phyloP scores from a whole-genome alignment of 83 land plant species.

The Thuja plicata region DNA sequence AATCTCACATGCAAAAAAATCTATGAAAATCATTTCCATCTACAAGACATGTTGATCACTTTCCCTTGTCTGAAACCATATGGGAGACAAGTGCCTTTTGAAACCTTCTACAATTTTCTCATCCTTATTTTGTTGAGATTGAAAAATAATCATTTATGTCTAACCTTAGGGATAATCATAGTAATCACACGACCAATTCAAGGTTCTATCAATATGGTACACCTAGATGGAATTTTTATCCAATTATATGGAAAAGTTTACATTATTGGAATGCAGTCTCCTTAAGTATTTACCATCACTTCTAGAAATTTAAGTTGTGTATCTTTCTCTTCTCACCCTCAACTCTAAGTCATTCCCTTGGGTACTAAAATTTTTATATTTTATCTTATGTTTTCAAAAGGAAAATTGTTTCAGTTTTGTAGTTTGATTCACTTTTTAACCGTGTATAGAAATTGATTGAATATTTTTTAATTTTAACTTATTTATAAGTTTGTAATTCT shows the following conservation, averaged over 20 bases:
- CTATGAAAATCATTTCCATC: not conserved
- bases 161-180: not conserved
- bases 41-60: not conserved
- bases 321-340: slow-evolving; percentile 38
- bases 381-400: not conserved
- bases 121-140: not conserved
- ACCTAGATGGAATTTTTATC: slow-evolving; percentile 44
- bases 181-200: not conserved
- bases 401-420: not conserved
- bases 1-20: not conserved
- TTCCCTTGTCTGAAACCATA: not conserved
- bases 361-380: slow-evolving; percentile 17
- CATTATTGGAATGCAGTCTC: slow-evolving; percentile 40
- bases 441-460: not conserved
- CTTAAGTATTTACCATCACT: slow-evolving; percentile 40
- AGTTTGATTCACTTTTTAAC: not conserved
- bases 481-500: not conserved
- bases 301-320: slow-evolving; percentile 49
- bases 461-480: not conserved
- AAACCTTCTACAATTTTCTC: not conserved
- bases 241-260: slow-evolving; percentile 51
- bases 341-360: slow-evolving; percentile 29
- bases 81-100: not conserved
- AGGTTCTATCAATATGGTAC: not conserved
- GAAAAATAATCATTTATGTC: not conserved